These are phyloP conservation scores for Calonectria pseudoturangicola DNA, from an alignment of 2,329 filamentous ascomycete species.

Conservation along the genomic window DNA sequence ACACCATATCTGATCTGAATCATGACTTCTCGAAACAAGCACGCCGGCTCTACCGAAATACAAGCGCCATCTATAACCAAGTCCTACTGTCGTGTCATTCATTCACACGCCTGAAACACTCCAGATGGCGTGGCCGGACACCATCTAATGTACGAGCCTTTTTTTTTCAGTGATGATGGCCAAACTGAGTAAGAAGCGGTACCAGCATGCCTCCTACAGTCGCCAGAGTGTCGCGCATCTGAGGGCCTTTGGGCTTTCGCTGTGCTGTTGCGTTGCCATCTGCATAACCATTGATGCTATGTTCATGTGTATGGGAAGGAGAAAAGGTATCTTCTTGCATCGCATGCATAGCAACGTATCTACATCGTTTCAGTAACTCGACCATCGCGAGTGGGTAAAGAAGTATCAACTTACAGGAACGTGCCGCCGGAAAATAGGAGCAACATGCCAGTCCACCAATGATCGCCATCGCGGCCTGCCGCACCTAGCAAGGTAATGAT, in stretches of 20 bases:
- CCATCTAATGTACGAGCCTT: slow-evolving; percentile 32
- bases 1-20: slow-evolving; percentile 36
- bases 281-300: slow-evolving; percentile 72
- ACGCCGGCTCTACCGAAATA: slow-evolving; percentile 49
- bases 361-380: slow-evolving; percentile 60
- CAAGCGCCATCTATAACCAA: slow-evolving; percentile 44
- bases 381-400: neutral
- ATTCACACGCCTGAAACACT: slow-evolving; percentile 33
- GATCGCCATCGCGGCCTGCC: slow-evolving; percentile 75
- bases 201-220: slow-evolving; percentile 86
- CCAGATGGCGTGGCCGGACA: slow-evolving; percentile 38
- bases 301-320: slow-evolving; percentile 72
- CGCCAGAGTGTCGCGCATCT: slow-evolving; percentile 81
- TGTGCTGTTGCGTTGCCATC: slow-evolving; percentile 67
- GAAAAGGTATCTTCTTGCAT: slow-evolving; percentile 85
- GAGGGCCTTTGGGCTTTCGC: slow-evolving; percentile 72
- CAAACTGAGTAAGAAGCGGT: slow-evolving; percentile 85
- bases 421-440: slow-evolving; percentile 97
- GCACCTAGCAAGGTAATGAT: slow-evolving; percentile 84
- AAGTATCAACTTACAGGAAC: slow-evolving; percentile 81
- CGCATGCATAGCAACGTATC: slow-evolving; percentile 98
- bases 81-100: slow-evolving; percentile 36
- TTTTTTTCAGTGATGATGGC: slow-evolving; percentile 78
- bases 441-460: slow-evolving; percentile 94
- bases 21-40: slow-evolving; percentile 44